Base-by-base conservation (phyloP, 106 monocot genomes). In the Ottelia alismoides region DNA sequence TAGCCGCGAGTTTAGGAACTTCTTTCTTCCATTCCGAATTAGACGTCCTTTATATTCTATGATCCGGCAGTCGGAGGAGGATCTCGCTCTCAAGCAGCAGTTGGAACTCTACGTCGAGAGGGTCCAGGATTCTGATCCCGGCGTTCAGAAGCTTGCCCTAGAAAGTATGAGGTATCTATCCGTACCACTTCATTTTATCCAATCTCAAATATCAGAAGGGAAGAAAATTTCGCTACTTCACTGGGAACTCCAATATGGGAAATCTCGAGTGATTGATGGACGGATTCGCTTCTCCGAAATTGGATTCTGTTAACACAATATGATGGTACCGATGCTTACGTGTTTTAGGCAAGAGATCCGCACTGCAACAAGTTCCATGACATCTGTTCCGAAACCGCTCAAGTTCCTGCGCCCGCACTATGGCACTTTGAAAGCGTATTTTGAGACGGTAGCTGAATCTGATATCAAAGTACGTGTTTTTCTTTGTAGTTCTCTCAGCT, bases 311-410 rank as follows among this genome's bases (percentile, higher is more conserved):
- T n/a, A n/a, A 10, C 0, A 2, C 22, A 31, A n/a, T n/a, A n/a
- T n/a, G n/a, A n/a, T n/a, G n/a, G n/a, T n/a, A n/a, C n/a, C n/a
- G n/a, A n/a, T n/a, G n/a, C n/a, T n/a, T n/a, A n/a, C n/a, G n/a
- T n/a, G n/a, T n/a, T n/a, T n/a, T n/a, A n/a, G 98, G 75, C 85
- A 98, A 57, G 98, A 98, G 73, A 98, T 98, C 65, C 85, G 90
- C 7, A 72, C 85, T 2, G 63, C 98, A 27, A 98, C 90, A 24
- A 98, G 90, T 56, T 90, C 98, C 20, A 98, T 98, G 90, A 98
- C 98, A 1, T 90, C 90, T 30, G 90, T 98, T 49, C 90, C 90
- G 20, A 98, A 86, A 57, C 85, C 90, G 61, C 61, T 98, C 28
- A 98, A 98, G 56, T 98, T 98, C 61, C 79, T 98, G 6, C 76